Conservation (phyloP, 2,329 filamentous ascomycete species). For the Trichoderma atroviride region DNA sequence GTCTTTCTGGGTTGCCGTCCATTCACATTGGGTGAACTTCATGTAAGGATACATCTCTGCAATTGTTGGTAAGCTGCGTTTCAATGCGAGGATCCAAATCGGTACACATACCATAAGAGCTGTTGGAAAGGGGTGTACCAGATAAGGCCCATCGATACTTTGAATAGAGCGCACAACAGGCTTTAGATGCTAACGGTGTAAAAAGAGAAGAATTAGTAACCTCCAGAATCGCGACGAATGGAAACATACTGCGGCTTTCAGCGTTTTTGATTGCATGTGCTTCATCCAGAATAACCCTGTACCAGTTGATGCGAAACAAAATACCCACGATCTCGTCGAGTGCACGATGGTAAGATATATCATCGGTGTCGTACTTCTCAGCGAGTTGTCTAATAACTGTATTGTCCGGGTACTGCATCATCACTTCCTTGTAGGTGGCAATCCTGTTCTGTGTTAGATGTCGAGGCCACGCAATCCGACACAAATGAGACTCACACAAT, state of each 20-base stretch:
- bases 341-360: conserved; percentile 45
- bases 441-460: conserved; percentile 30
- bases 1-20: neutral
- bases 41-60: conserved; percentile 44
- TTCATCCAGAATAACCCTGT: conserved; percentile 60
- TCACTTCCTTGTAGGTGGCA: conserved; percentile 33
- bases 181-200: conserved; percentile 28
- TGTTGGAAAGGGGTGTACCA: conserved; percentile 43
- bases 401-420: conserved; percentile 15
- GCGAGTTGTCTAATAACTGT: neutral
- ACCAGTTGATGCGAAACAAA: conserved; percentile 44
- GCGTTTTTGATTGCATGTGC: conserved; percentile 59
- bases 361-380: neutral
- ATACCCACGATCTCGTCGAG: neutral
- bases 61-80: conserved; percentile 17
- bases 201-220: no score
- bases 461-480: fast-evolving
- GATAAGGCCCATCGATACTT: conserved; percentile 42
- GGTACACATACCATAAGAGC: conserved; percentile 33
- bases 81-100: neutral
- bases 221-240: no score
- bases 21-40: conserved; percentile 36
- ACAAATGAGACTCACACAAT: conserved; percentile 7
- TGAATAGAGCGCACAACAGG: conserved; percentile 34
- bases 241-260: conserved; percentile 35